Base-by-base conservation (phyloP, 345 rosid genomes). In the Sonneratia caseolaris region DNA sequence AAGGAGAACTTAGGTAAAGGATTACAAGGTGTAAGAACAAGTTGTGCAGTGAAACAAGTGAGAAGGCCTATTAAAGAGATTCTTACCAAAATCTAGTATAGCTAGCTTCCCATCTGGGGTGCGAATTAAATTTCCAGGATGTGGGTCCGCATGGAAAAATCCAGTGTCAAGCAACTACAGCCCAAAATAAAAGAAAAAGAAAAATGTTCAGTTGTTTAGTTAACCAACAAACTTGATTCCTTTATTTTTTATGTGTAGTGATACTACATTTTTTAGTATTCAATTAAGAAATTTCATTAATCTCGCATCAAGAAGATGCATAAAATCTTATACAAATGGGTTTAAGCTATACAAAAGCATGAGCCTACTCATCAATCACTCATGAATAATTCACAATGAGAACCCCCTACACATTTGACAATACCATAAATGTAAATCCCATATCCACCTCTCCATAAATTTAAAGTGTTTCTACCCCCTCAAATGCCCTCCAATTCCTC, bases 121-220 rank as follows among this genome's bases (percentile, higher is more conserved):
- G 75, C 98, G 97, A 67, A 94, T 94, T 86, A 94, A 62, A 79
- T 94, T 94, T 77, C 98, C 98, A 75, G 98, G 98, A 81, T 94
- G 98, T 71, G 98, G 98, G 71, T 94, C 97, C 57, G 98, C 98
- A 83, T 94, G 98, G 84, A 94, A 94, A 84, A 94, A 85, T 43
- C 98, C 98, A 68, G 97, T 91, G 75, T 91, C 98, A 79, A 94
- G 97, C 78, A 94, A 77, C 98, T 91, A 89, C 56, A 81, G 81
- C 5, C 14, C 13, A 9, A 42, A 42, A 42, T 77, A 42, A 62
- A 36, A 5, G 75, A 70, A 70, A 49, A 75, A 55, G 18, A 72
- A 21, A 21, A 73, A 16, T 8, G 27, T 67, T 59, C 67, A n/a
- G 66, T 51, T 70, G 36, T n/a, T 32, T 62, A 38, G 22, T 19